Conservation (phyloP, 2,329 filamentous ascomycete genomes). For the Leptographium wingfieldii region DNA sequence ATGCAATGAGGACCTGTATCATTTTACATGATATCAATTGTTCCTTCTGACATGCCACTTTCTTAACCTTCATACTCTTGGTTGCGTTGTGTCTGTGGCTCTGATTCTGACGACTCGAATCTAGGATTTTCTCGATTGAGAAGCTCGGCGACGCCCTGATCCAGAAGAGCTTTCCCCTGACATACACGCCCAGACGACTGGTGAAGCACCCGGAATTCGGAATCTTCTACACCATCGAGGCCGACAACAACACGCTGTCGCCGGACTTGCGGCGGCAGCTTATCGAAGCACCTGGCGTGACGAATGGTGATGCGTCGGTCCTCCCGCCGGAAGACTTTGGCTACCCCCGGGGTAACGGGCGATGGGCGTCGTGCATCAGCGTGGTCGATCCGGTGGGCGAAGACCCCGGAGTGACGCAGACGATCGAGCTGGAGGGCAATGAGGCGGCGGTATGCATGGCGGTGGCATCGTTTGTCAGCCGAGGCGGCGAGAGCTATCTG, state of each 20-base stretch:
- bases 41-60: slow-evolving; percentile 70
- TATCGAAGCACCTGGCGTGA: slow-evolving; percentile 55
- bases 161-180: slow-evolving; percentile 73
- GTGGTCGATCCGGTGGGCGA: slow-evolving; percentile 72
- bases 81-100: not conserved
- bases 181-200: slow-evolving; percentile 82
- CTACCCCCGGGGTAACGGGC: slow-evolving; percentile 67
- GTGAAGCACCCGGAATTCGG: slow-evolving; percentile 78
- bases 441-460: slow-evolving; percentile 83
- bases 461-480: slow-evolving; percentile 73
- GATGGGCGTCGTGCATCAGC: slow-evolving; percentile 94
- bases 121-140: slow-evolving; percentile 79
- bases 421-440: slow-evolving; percentile 74
- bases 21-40: slow-evolving; percentile 64
- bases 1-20: slow-evolving; percentile 42
- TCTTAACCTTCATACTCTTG: not conserved
- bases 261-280: slow-evolving; percentile 65
- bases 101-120: slow-evolving; percentile 19
- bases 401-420: slow-evolving; percentile 58
- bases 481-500: slow-evolving; percentile 83
- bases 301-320: slow-evolving; percentile 59
- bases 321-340: slow-evolving; percentile 77
- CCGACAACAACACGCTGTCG: slow-evolving; percentile 83
- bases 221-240: slow-evolving; percentile 86
- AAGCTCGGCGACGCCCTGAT: slow-evolving; percentile 75